A percentile compares a stretch with the other conserved stretches of the same genome.
Evolutionary conservation across 208 protist genomes (phyloP).

Genomic region (Crithidia brevicula): DNA sequence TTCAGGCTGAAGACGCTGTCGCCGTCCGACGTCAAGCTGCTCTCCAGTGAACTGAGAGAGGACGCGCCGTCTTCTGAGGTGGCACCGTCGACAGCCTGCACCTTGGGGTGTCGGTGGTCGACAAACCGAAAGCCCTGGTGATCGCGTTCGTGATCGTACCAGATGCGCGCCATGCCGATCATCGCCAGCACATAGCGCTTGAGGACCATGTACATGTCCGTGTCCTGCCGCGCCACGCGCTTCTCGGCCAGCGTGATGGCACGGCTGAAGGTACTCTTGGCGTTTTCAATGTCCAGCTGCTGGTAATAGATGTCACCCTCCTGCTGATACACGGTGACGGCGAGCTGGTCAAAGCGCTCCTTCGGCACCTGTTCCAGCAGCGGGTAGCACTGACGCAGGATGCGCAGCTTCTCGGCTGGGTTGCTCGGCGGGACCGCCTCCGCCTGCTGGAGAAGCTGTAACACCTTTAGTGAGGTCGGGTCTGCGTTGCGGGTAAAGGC

Average conservation of each 20-base stretch:
- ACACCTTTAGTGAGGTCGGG: slow-evolving; percentile 55
- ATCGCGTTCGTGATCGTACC: slow-evolving; percentile 82
- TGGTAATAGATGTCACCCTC: slow-evolving; percentile 74
- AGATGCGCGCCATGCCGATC: slow-evolving; percentile 80
- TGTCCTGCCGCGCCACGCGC: slow-evolving; percentile 73
- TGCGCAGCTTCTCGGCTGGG: slow-evolving; percentile 45
- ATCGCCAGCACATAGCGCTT: slow-evolving; percentile 85
- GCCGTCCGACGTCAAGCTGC: slow-evolving; percentile 53
- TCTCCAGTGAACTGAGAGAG: slow-evolving; percentile 62
- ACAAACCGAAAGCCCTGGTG: slow-evolving; percentile 70
- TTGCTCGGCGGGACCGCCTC: slow-evolving; percentile 50
- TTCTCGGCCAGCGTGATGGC: slow-evolving; percentile 83
- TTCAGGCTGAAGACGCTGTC: slow-evolving; percentile 81
- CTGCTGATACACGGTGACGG: slow-evolving; percentile 80
- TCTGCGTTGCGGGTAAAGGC: slow-evolving; percentile 57
- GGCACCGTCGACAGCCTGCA: slow-evolving; percentile 27
- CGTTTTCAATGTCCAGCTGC: slow-evolving; percentile 52
- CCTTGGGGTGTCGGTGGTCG: slow-evolving; percentile 35
- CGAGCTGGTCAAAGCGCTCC: slow-evolving; percentile 67
- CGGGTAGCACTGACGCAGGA: slow-evolving; percentile 71
- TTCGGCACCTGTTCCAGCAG: slow-evolving; percentile 63
- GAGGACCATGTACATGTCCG: slow-evolving; percentile 85
- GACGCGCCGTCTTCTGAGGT: slow-evolving; percentile 16
- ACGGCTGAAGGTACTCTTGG: slow-evolving; percentile 68
- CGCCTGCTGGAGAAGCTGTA: slow-evolving; percentile 62